These are phyloP conservation scores for Aspergillus baeticus DNA, from an alignment of 495 filamentous ascomycete genomes.

Conservation along the genomic window DNA sequence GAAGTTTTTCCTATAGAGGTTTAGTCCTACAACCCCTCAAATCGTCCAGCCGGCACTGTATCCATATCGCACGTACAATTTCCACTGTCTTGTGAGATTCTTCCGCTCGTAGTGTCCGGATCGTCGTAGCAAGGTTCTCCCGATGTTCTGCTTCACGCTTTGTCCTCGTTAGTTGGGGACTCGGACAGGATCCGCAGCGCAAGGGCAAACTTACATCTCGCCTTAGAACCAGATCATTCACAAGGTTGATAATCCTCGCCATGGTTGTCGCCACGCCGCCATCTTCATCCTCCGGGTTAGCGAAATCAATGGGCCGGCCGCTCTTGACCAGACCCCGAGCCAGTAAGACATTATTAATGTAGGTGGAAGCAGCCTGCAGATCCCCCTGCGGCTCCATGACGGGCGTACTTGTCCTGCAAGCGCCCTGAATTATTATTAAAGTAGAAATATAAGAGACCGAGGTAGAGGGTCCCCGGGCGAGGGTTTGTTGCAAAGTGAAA, in stretches of 20 bases:
- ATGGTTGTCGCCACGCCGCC: conserved; percentile 67
- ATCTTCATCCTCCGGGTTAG: conserved; percentile 65
- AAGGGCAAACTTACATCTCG: conserved; percentile 64
- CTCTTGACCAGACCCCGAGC: conserved; percentile 84
- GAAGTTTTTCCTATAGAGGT: conserved; percentile 51
- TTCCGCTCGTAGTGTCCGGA: conserved; percentile 70
- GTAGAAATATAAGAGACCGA: conserved; percentile 3
- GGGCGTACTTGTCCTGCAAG: conserved; percentile 30
- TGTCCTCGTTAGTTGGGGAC: conserved; percentile 16
- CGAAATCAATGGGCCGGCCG: conserved; percentile 84
- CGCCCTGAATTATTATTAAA: conserved; percentile 11
- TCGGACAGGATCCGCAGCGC: not conserved
- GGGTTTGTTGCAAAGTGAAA: not conserved
- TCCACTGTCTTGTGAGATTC: conserved; percentile 66
- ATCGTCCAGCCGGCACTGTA: not conserved
- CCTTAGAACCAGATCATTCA: conserved; percentile 85
- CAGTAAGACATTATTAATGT: conserved; percentile 94
- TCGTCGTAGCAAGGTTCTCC: conserved; percentile 73
- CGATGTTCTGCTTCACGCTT: conserved; percentile 88
- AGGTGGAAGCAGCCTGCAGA: conserved; percentile 82
- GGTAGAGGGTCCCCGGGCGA: not conserved
- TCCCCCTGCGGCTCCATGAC: conserved; percentile 70
- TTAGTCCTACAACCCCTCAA: conserved; percentile 14
- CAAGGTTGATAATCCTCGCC: conserved; percentile 82
- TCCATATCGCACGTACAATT: conserved; percentile 35